Conservation (phyloP, 768 basidiomycete genomes). For the Calocybe cyanea region DNA sequence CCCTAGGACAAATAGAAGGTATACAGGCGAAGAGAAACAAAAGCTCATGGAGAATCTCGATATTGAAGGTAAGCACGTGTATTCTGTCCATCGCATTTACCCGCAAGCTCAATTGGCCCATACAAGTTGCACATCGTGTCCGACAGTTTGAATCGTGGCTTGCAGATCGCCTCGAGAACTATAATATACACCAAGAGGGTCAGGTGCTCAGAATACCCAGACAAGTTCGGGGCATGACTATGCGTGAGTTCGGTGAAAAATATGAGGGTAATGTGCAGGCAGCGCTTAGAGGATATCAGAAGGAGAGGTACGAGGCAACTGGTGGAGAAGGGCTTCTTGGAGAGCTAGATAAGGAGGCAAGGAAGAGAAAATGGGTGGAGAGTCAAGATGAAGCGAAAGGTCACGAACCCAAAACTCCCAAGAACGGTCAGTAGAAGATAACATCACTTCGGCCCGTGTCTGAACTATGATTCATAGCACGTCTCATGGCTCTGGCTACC, state of each 20-base stretch:
- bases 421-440: slow-evolving; percentile 48
- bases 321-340: slow-evolving; percentile 46
- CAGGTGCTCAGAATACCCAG: slow-evolving; percentile 73
- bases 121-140: slow-evolving; percentile 66
- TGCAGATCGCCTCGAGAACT: slow-evolving; percentile 67
- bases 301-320: slow-evolving; percentile 51
- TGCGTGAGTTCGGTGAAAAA: slow-evolving; percentile 76
- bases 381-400: slow-evolving; percentile 47
- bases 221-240: slow-evolving; percentile 64
- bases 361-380: slow-evolving; percentile 77
- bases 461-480: slow-evolving; percentile 30
- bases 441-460: slow-evolving; percentile 1
- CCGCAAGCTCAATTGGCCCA: neutral
- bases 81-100: neutral
- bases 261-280: slow-evolving; percentile 75
- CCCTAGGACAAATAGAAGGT: slow-evolving; percentile 28
- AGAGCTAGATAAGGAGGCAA: slow-evolving; percentile 62
- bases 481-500: slow-evolving; percentile 40
- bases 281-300: slow-evolving; percentile 65
- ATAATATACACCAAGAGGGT: slow-evolving; percentile 70
- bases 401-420: slow-evolving; percentile 39
- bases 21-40: slow-evolving; percentile 66
- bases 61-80: slow-evolving; percentile 57
- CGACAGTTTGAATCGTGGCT: slow-evolving; percentile 77
- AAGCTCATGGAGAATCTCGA: slow-evolving; percentile 76